Evolutionary conservation across 129 eudicot species (phyloP).

Genomic region (Lactuca saligna): DNA sequence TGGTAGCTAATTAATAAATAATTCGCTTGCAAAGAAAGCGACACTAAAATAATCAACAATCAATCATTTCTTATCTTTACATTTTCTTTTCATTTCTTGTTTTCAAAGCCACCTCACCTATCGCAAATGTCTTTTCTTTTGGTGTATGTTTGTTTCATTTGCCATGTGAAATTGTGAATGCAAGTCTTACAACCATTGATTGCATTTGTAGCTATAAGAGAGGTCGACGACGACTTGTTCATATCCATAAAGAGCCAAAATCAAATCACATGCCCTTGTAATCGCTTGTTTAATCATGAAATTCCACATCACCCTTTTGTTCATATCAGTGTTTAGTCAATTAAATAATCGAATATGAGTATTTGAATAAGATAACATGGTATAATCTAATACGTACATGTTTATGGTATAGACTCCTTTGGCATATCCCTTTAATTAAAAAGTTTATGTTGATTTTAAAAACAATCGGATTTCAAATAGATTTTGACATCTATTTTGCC

Average conservation of each 20-base stretch:
- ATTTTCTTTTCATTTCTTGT: slow-evolving; percentile 25
- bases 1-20: slow-evolving; percentile 24
- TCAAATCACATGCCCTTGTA: slow-evolving; percentile 10
- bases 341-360: no score
- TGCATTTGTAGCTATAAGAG: neutral
- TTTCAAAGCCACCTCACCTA: slow-evolving; percentile 36
- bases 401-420: no score
- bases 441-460: no score
- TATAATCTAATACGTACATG: no score
- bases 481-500: no score
- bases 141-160: slow-evolving; percentile 8
- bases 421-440: no score
- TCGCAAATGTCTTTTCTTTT: slow-evolving; percentile 14
- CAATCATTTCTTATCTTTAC: slow-evolving; percentile 38
- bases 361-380: no score
- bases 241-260: neutral
- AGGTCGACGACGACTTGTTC: slow-evolving; percentile 13
- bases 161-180: slow-evolving; percentile 22
- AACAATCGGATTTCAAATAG: no score
- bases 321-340: no score
- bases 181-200: slow-evolving; percentile 11
- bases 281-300: neutral
- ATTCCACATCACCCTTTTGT: neutral
- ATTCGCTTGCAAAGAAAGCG: slow-evolving; percentile 32
- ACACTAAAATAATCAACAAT: slow-evolving; percentile 33